A percentile compares a stretch with the other conserved stretches of the same genome.
These are phyloP conservation scores for Yarrowia phangngaensis DNA, from an alignment of 805 yeast species.

Conservation along the genomic window DNA sequence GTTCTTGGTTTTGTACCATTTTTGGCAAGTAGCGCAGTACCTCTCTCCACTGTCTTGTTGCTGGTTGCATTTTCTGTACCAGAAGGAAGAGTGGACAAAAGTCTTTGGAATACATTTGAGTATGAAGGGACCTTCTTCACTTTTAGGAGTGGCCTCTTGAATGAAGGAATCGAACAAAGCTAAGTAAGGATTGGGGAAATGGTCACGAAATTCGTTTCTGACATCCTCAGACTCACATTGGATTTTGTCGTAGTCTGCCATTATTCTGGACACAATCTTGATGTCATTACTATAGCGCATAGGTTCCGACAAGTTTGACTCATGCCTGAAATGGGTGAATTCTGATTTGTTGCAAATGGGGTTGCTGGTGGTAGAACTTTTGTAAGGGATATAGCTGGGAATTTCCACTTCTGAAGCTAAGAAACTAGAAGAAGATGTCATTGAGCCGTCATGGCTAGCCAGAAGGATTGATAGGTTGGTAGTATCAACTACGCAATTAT, in stretches of 20 bases:
- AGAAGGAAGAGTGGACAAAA: constrained; percentile 2
- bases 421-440: too few species aligned
- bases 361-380: not conserved
- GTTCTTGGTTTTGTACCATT: constrained; percentile 13
- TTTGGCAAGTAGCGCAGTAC: constrained; percentile 7
- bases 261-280: not conserved
- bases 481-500: too few species aligned
- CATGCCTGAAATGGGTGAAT: not conserved
- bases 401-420: too few species aligned
- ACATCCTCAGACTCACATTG: constrained; percentile 7
- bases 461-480: too few species aligned
- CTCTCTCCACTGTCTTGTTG: constrained; percentile 18
- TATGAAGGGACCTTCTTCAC: constrained; percentile 1
- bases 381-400: too few species aligned
- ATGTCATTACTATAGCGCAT: constrained; percentile 5
- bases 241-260: not conserved
- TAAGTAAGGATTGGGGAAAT: constrained; percentile 5
- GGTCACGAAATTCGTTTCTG: not conserved
- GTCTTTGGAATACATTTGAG: not conserved
- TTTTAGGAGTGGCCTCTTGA: not conserved
- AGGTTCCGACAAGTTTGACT: not conserved
- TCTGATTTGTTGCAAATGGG: not conserved
- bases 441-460: too few species aligned
- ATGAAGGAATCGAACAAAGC: constrained; percentile 1
- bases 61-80: constrained; percentile 12